Percentiles rank a stretch among this genome's conserved stretches.
phyloP scores from a whole-genome alignment of 2,329 filamentous ascomycete genomes.

The Paramyrothecium roridum region DNA sequence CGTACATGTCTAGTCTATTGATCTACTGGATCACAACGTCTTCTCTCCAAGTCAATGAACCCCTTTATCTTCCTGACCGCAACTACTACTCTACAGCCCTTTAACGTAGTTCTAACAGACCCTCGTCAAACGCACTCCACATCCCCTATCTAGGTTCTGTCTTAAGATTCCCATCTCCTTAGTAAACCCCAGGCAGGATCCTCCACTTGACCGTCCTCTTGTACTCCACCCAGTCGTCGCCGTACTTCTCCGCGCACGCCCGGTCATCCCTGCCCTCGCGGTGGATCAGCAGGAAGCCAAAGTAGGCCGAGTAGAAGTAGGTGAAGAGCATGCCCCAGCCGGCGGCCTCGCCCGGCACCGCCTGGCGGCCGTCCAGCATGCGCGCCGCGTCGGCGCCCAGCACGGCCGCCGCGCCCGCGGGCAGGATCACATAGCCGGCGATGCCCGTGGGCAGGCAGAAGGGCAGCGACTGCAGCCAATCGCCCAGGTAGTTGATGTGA shows the following conservation, averaged over 20 bases:
- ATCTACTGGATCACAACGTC: too few species aligned
- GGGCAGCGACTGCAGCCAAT: conserved; percentile 87
- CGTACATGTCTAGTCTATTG: too few species aligned
- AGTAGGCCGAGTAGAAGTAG: conserved; percentile 90
- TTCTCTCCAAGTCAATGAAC: too few species aligned
- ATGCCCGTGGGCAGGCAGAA: conserved; percentile 82
- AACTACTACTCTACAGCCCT: too few species aligned
- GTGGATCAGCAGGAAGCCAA: conserved; percentile 78
- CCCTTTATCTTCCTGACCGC: too few species aligned
- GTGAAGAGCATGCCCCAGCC: conserved; percentile 85
- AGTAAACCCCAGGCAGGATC: conserved; percentile 81
- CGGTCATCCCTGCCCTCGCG: conserved; percentile 80
- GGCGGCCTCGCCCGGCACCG: conserved; percentile 66
- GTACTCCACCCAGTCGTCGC: conserved; percentile 82
- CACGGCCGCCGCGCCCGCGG: conserved; percentile 35
- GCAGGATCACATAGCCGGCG: conserved; percentile 71
- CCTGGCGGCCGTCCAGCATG: conserved; percentile 55
- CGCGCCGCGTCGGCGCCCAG: conserved; percentile 32
- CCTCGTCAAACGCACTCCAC: too few species aligned
- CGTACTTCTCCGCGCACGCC: conserved; percentile 83
- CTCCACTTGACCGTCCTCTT: conserved; percentile 71
- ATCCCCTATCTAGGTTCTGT: too few species aligned
- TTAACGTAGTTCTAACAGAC: too few species aligned
- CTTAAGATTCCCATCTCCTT: not conserved
- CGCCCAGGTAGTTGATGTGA: conserved; percentile 91